Evolutionary conservation across 257 asterid genomes (phyloP).

Genomic region (Petunia axillaris): DNA sequence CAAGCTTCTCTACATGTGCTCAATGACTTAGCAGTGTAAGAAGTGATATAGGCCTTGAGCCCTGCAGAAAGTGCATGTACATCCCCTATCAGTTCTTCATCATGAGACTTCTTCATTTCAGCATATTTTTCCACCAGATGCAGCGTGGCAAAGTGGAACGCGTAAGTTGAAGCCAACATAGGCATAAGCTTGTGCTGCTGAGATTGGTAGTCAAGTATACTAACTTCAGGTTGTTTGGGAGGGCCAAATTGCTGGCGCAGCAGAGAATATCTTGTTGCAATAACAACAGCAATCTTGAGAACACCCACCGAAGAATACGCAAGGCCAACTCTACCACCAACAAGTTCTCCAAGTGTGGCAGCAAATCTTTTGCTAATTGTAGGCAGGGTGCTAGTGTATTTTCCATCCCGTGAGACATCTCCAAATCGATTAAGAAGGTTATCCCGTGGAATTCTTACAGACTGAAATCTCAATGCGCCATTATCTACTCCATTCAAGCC

Average conservation of each 20-base stretch:
- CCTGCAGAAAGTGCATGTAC: constrained; percentile 97
- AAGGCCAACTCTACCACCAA: constrained; percentile 97
- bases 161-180: constrained; percentile 89
- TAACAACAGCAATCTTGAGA: constrained; percentile 71
- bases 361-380: constrained; percentile 84
- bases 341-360: constrained; percentile 97
- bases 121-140: constrained; percentile 75
- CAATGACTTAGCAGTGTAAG: constrained; percentile 80
- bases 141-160: constrained; percentile 82
- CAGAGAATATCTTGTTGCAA: constrained; percentile 84
- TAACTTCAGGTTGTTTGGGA: constrained; percentile 89
- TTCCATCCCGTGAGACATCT: constrained; percentile 85
- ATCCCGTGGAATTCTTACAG: constrained; percentile 91
- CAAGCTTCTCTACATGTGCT: constrained; percentile 94
- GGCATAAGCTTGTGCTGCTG: constrained; percentile 99
- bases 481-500: constrained; percentile 97
- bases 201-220: constrained; percentile 95
- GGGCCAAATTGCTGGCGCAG: constrained; percentile 97
- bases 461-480: constrained; percentile 80
- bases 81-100: constrained; percentile 78
- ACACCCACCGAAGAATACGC: constrained; percentile 94
- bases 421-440: constrained; percentile 95
- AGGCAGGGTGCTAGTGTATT: constrained; percentile 85
- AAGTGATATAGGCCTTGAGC: constrained; percentile 89
- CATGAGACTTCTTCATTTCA: constrained; percentile 81